Evolutionary conservation across 2,329 filamentous ascomycete species (phyloP).

Genomic region (Colletotrichum sp.): DNA sequence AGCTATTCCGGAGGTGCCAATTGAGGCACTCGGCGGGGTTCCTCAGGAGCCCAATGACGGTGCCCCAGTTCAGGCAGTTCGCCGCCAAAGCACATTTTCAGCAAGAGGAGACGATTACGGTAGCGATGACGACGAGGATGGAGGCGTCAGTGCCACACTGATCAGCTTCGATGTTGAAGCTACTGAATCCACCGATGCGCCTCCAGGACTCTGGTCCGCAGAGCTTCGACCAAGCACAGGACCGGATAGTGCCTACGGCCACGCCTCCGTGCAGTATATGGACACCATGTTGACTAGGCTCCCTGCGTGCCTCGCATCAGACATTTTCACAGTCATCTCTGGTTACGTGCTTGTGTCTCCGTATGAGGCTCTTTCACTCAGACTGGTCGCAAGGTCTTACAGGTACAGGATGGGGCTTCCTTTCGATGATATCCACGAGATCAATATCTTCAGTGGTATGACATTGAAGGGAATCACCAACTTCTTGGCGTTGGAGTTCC

Average conservation of each 20-base stretch:
- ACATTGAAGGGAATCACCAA: conserved; percentile 46
- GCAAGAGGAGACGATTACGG: conserved; percentile 55
- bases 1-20: background rate
- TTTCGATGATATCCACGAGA: conserved; percentile 40
- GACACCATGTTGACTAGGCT: conserved; percentile 56
- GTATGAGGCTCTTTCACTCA: conserved; percentile 49
- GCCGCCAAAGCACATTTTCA: conserved; percentile 52
- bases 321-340: conserved; percentile 48
- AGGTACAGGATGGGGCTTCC: conserved; percentile 41
- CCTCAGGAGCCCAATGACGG: conserved; percentile 1
- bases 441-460: conserved; percentile 39
- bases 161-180: conserved; percentile 68
- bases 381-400: conserved; percentile 48
- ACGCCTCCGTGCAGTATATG: conserved; percentile 39
- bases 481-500: conserved; percentile 48
- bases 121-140: conserved; percentile 61
- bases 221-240: conserved; percentile 57
- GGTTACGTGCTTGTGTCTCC: conserved; percentile 49
- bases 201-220: conserved; percentile 60
- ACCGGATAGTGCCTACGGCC: conserved; percentile 27
- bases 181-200: conserved; percentile 54
- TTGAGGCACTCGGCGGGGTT: background rate
- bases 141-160: conserved; percentile 58
- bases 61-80: conserved; percentile 35
- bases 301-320: conserved; percentile 50